These are phyloP conservation scores for Cladosporium oxysporum DNA, from an alignment of 2,329 filamentous ascomycete genomes.

Conservation along the genomic window DNA sequence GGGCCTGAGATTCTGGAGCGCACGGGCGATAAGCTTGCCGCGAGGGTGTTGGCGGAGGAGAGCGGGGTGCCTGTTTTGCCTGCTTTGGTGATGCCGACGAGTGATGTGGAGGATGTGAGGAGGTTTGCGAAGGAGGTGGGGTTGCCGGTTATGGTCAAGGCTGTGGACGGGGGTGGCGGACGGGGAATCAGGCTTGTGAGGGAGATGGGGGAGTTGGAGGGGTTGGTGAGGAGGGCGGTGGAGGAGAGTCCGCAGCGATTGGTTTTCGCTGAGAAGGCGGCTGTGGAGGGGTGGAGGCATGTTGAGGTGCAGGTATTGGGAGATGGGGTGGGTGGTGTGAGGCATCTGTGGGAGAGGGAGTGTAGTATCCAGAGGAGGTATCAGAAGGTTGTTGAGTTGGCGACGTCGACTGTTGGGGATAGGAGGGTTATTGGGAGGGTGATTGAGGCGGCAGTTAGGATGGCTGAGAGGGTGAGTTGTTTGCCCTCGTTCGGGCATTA, in stretches of 20 bases:
- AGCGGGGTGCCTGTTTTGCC: constrained; percentile 56
- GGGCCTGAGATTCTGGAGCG: constrained; percentile 57
- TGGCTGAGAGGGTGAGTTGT: constrained; percentile 49
- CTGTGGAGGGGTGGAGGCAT: constrained; percentile 60
- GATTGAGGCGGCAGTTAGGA: constrained; percentile 56
- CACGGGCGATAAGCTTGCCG: constrained; percentile 60
- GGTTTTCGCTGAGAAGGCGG: constrained; percentile 65
- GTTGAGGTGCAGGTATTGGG: constrained; percentile 64
- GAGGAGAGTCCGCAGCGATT: constrained; percentile 60
- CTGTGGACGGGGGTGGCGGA: constrained; percentile 65
- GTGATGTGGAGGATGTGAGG: constrained; percentile 44
- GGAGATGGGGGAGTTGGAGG: constrained; percentile 46
- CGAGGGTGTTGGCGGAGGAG: constrained; percentile 52
- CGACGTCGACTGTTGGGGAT: constrained; percentile 54
- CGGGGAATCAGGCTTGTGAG: constrained; percentile 60
- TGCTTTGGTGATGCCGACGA: constrained; percentile 50
- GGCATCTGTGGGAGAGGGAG: constrained; percentile 62
- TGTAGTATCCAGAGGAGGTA: constrained; percentile 62
- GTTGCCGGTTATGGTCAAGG: constrained; percentile 63
- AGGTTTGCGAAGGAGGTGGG: constrained; percentile 61
- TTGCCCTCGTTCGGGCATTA: background rate
- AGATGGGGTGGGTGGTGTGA: constrained; percentile 54
- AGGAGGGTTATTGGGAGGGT: constrained; percentile 51
- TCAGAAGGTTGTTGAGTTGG: constrained; percentile 63
- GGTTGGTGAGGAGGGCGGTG: constrained; percentile 52